Percentiles rank a stretch among this genome's conserved stretches.
Conservation (phyloP, 768 basidiomycete genomes). For the Tricholoma terreum region DNA sequence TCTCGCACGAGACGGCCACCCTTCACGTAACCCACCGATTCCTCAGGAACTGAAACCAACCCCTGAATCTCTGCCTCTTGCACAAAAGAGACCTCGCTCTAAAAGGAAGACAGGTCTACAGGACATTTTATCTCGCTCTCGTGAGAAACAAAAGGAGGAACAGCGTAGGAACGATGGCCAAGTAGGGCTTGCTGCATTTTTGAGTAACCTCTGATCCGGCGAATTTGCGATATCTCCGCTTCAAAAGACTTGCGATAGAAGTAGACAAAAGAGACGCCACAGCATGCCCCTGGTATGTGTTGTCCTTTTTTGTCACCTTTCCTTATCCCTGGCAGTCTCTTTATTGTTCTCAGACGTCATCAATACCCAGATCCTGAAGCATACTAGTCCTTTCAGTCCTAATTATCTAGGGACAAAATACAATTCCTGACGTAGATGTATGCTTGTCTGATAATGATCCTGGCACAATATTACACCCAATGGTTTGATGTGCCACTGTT, state of each 20-base stretch:
- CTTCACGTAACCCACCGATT: constrained; percentile 1
- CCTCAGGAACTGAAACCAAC: too few relatives aligned
- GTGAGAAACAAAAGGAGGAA: constrained; percentile 46
- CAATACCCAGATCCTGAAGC: too few relatives aligned
- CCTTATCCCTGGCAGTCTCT: neutral
- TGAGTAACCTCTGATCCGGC: constrained; percentile 35
- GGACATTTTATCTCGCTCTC: constrained; percentile 61
- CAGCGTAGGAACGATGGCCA: constrained; percentile 24
- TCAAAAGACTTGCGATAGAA: too few relatives aligned
- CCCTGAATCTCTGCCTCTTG: constrained; percentile 7
- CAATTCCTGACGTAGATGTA: too few relatives aligned
- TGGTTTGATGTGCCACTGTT: too few relatives aligned
- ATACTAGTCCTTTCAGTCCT: too few relatives aligned
- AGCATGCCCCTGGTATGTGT: neutral
- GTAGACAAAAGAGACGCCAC: too few relatives aligned
- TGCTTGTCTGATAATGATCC: too few relatives aligned
- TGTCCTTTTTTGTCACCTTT: neutral
- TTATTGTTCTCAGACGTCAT: too few relatives aligned
- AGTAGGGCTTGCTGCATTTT: constrained; percentile 51
- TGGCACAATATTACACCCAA: too few relatives aligned
- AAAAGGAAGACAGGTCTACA: constrained; percentile 61
- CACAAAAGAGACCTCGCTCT: constrained; percentile 31
- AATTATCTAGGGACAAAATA: too few relatives aligned
- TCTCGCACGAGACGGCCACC: constrained; percentile 1
- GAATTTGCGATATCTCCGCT: too few relatives aligned